phyloP scores from a whole-genome alignment of 2,329 filamentous ascomycete genomes.

The Didymella glomerata region DNA sequence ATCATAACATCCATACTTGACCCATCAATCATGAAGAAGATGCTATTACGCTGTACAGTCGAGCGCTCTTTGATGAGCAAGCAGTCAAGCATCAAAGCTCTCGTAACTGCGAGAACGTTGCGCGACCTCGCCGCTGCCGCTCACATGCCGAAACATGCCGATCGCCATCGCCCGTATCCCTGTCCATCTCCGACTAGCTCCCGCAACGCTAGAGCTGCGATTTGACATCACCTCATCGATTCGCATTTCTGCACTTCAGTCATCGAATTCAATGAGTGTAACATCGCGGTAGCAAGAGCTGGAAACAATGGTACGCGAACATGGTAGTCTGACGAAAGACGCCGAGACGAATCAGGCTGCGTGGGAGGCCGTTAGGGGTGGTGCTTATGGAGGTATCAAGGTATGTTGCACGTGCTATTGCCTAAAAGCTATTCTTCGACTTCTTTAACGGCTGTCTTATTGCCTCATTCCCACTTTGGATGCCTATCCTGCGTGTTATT shows the following conservation, averaged over 20 bases:
- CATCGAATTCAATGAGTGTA: not conserved
- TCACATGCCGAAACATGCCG: conserved; percentile 2
- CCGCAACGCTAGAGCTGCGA: conserved; percentile 6
- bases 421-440: not conserved
- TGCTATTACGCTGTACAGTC: not conserved
- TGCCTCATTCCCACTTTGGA: not conserved
- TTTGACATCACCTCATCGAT: conserved; percentile 14
- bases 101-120: not conserved
- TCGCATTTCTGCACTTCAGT: not conserved
- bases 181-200: conserved; percentile 9
- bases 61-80: not conserved
- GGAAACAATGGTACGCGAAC: conserved; percentile 53
- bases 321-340: conserved; percentile 66
- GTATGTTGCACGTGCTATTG: conserved; percentile 46
- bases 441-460: not conserved
- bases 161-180: not conserved
- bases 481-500: not conserved
- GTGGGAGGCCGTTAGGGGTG: conserved; percentile 75
- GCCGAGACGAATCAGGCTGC: conserved; percentile 74
- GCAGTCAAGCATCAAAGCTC: not conserved
- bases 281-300: not conserved
- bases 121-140: not conserved
- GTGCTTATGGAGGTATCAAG: conserved; percentile 71
- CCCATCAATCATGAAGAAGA: not conserved
- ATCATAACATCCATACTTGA: not conserved